These are phyloP conservation scores for Seiridium cupressi DNA, from an alignment of 2,329 filamentous ascomycete species.

Conservation along the genomic window DNA sequence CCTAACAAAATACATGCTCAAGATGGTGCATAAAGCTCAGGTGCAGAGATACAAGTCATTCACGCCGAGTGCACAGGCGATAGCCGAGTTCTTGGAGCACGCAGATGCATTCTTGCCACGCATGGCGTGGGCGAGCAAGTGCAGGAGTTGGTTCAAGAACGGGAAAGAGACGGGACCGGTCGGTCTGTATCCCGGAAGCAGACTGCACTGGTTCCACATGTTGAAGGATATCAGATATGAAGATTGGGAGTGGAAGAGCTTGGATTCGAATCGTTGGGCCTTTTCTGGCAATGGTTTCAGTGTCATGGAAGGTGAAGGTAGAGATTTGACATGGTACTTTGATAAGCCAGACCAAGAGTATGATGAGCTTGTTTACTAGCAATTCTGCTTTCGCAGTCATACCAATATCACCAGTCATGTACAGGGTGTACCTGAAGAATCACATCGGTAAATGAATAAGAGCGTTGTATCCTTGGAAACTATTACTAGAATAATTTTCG, in stretches of 20 bases:
- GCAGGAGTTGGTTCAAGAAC: conserved; percentile 2
- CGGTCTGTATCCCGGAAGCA: neutral
- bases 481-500: no score
- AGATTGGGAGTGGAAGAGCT: neutral
- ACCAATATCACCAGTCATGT: no score
- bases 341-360: no score
- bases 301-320: neutral
- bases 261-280: neutral
- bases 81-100: neutral
- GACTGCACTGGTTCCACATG: conserved; percentile 3
- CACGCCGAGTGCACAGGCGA: neutral
- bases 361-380: no score
- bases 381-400: no score
- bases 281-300: neutral
- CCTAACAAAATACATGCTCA: conserved; percentile 1
- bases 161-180: neutral
- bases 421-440: no score
- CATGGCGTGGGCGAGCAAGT: neutral
- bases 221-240: neutral
- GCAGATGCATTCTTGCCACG: neutral
- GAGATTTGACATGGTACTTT: neutral
- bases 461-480: no score
- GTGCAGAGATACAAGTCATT: neutral
- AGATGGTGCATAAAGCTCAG: neutral
- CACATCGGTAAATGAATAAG: no score